Conservation (phyloP, 2,329 filamentous ascomycete genomes). For the Diaporthe vaccinii region DNA sequence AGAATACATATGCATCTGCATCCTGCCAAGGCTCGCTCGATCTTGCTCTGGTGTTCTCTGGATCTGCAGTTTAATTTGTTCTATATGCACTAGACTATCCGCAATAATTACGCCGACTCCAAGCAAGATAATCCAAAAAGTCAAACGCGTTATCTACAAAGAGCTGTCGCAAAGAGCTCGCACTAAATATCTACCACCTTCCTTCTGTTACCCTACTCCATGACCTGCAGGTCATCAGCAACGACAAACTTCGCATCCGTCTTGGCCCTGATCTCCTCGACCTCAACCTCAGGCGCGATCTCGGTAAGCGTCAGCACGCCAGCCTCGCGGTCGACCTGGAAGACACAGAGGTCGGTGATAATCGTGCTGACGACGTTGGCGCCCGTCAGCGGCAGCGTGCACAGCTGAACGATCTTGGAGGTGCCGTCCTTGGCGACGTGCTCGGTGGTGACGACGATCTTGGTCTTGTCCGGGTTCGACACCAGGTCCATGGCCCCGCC, state of each 20-base stretch:
- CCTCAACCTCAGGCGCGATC: slow-evolving; percentile 75
- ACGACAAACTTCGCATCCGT: slow-evolving; percentile 78
- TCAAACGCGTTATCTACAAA: neutral
- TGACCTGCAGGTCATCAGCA: slow-evolving; percentile 66
- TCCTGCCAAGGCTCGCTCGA: neutral
- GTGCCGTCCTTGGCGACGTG: slow-evolving; percentile 78
- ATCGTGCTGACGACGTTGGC: slow-evolving; percentile 78
- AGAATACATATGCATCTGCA: neutral
- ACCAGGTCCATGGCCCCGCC: slow-evolving; percentile 83
- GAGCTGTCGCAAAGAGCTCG: neutral
- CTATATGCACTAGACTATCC: neutral
- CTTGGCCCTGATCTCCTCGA: slow-evolving; percentile 78
- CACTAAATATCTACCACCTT: neutral
- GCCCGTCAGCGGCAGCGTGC: slow-evolving; percentile 75
- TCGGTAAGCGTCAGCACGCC: slow-evolving; percentile 78
- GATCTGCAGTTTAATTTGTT: neutral
- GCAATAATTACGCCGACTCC: neutral
- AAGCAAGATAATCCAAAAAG: neutral
- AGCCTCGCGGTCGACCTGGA: slow-evolving; percentile 74
- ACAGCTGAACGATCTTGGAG: slow-evolving; percentile 75
- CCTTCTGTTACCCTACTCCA: slow-evolving; percentile 50
- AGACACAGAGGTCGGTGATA: slow-evolving; percentile 81
- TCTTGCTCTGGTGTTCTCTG: neutral
- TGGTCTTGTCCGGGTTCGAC: slow-evolving; percentile 78
- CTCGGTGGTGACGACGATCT: slow-evolving; percentile 79